These are phyloP conservation scores for Fusarium sp. DNA, from an alignment of 2,329 filamentous ascomycete species.

Conservation along the genomic window DNA sequence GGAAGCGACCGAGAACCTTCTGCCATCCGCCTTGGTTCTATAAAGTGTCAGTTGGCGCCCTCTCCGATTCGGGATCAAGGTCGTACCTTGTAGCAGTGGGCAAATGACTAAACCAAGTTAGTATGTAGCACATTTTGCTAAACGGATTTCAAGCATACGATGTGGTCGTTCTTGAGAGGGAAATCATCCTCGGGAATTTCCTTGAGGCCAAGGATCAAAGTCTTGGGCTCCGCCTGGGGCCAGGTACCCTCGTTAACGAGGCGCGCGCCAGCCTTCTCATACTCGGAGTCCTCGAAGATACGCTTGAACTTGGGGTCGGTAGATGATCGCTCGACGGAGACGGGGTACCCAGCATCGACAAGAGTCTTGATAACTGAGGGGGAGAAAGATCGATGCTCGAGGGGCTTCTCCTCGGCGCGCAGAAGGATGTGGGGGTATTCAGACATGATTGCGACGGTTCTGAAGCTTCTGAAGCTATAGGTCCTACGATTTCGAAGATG, in stretches of 20 bases:
- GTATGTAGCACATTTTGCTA: neutral
- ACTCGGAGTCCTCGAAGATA: constrained; percentile 74
- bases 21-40: constrained; percentile 85
- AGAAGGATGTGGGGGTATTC: constrained; percentile 60
- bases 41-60: constrained; percentile 70
- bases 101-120: constrained; percentile 65
- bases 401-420: constrained; percentile 71
- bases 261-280: constrained; percentile 71
- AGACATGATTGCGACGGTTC: constrained; percentile 46
- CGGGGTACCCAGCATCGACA: constrained; percentile 76
- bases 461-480: constrained; percentile 16
- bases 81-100: constrained; percentile 75
- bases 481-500: constrained; percentile 5
- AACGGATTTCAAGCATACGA: constrained; percentile 13
- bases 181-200: constrained; percentile 82
- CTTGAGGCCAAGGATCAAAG: constrained; percentile 82
- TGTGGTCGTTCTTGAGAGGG: constrained; percentile 49
- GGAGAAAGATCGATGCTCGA: constrained; percentile 55
- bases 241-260: constrained; percentile 77
- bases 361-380: constrained; percentile 65
- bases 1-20: constrained; percentile 82
- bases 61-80: constrained; percentile 66
- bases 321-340: constrained; percentile 72
- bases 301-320: constrained; percentile 67
- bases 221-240: constrained; percentile 74